Conservation (phyloP, 2,329 filamentous ascomycete genomes). For the Tetracladium maxilliforme region DNA sequence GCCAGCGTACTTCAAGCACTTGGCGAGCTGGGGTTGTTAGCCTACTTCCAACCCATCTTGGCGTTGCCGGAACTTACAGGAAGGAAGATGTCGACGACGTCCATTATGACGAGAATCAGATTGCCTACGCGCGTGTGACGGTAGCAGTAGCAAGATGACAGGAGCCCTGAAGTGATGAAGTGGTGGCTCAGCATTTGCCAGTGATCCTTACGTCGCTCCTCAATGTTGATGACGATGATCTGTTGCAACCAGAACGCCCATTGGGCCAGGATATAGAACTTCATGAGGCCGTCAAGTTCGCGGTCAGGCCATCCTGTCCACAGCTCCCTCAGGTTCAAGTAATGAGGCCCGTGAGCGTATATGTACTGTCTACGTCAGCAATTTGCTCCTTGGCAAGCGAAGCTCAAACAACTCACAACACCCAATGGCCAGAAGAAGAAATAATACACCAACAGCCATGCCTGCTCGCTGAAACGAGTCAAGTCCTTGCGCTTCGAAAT, state of each 20-base stretch:
- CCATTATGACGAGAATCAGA: constrained; percentile 83
- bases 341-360: constrained; percentile 64
- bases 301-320: constrained; percentile 79
- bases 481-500: constrained; percentile 63
- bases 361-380: constrained; percentile 47
- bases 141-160: constrained; percentile 74
- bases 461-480: constrained; percentile 84
- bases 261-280: constrained; percentile 82
- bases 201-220: constrained; percentile 87
- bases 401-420: constrained; percentile 42
- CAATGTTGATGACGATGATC: constrained; percentile 85
- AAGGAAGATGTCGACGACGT: constrained; percentile 78
- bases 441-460: constrained; percentile 81
- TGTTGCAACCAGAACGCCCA: constrained; percentile 91
- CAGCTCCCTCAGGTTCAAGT: constrained; percentile 58
- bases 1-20: constrained; percentile 83
- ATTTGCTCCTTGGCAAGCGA: not conserved
- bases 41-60: constrained; percentile 4
- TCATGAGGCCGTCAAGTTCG: constrained; percentile 59
- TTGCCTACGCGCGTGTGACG: constrained; percentile 79
- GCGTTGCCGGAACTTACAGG: constrained; percentile 44
- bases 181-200: constrained; percentile 95
- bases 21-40: constrained; percentile 49
- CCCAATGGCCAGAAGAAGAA: constrained; percentile 69
- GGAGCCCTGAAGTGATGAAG: constrained; percentile 70